Evolutionary conservation across 495 filamentous ascomycete genomes (phyloP).

Genomic region (Jackrogersella multiformis): DNA sequence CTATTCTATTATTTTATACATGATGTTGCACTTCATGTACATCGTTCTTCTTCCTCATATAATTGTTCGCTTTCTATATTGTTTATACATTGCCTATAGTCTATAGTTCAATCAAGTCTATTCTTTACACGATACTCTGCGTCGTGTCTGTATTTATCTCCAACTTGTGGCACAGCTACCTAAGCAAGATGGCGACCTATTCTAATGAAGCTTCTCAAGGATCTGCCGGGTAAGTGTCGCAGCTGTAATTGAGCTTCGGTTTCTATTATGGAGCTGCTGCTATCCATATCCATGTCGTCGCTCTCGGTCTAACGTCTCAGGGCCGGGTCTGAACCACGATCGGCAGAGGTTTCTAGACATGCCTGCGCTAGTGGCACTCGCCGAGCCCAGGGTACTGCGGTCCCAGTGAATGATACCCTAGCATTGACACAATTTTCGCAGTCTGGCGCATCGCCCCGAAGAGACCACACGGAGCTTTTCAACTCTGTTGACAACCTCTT

Average conservation of each 20-base stretch:
- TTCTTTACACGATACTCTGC: neutral
- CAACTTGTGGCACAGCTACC: neutral
- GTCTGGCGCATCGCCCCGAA: neutral
- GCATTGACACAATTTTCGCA: neutral
- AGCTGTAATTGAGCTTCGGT: too few species aligned
- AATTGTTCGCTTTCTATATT: neutral
- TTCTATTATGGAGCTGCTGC: neutral
- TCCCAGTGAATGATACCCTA: neutral
- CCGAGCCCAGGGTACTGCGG: neutral
- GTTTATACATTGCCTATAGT: neutral
- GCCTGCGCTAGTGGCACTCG: too few species aligned
- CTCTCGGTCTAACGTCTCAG: neutral
- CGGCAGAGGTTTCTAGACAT: neutral
- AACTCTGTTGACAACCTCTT: neutral
- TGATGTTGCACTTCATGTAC: too few species aligned
- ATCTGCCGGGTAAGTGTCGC: slow-evolving; percentile 1
- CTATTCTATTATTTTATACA: too few species aligned
- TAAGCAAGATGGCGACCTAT: neutral
- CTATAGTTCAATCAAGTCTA: neutral
- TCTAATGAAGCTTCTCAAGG: neutral
- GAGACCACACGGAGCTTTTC: neutral
- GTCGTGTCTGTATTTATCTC: neutral
- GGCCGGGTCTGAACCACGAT: neutral
- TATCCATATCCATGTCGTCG: neutral
- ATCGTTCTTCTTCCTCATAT: too few species aligned